Evolutionary conservation across 495 filamentous ascomycete species (phyloP).

Genomic region (Annulohypoxylon stygium): DNA sequence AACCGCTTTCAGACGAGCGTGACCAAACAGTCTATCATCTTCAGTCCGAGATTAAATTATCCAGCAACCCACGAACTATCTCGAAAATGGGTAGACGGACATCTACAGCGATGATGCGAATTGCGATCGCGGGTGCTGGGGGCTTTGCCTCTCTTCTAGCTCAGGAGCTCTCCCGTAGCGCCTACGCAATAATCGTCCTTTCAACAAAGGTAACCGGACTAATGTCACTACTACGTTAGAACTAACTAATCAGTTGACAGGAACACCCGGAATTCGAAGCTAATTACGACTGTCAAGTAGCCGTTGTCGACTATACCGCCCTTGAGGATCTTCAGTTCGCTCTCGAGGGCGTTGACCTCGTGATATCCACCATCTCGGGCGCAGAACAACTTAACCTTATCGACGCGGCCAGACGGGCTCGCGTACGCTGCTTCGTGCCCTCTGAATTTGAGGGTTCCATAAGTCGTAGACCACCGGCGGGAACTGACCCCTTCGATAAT

Average conservation of each 20-base stretch:
- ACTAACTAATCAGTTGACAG: slow-evolving; percentile 49
- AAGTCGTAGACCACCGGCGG: slow-evolving; percentile 56
- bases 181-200: slow-evolving; percentile 76
- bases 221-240: slow-evolving; percentile 26
- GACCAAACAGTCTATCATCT: slow-evolving; percentile 21
- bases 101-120: slow-evolving; percentile 69
- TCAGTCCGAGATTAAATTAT: slow-evolving; percentile 27
- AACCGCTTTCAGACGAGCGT: slow-evolving; percentile 31
- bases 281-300: slow-evolving; percentile 68
- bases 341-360: slow-evolving; percentile 77
- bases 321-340: slow-evolving; percentile 68
- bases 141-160: slow-evolving; percentile 76
- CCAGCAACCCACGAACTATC: slow-evolving; percentile 24
- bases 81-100: slow-evolving; percentile 55
- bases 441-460: slow-evolving; percentile 79
- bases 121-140: slow-evolving; percentile 79
- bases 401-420: slow-evolving; percentile 72
- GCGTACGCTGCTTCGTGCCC: slow-evolving; percentile 77
- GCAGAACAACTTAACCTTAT: slow-evolving; percentile 77
- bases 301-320: slow-evolving; percentile 72
- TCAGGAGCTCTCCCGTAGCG: slow-evolving; percentile 68
- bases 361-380: slow-evolving; percentile 79
- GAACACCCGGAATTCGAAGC: slow-evolving; percentile 58
- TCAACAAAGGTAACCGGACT: slow-evolving; percentile 67
- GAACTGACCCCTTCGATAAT: slow-evolving; percentile 69